Evolutionary conservation across 1,139 yeast genomes (phyloP), one percentile per base, ranked within the genome.

Genomic region (Yamadazyma pseudoaaseri): DNA sequence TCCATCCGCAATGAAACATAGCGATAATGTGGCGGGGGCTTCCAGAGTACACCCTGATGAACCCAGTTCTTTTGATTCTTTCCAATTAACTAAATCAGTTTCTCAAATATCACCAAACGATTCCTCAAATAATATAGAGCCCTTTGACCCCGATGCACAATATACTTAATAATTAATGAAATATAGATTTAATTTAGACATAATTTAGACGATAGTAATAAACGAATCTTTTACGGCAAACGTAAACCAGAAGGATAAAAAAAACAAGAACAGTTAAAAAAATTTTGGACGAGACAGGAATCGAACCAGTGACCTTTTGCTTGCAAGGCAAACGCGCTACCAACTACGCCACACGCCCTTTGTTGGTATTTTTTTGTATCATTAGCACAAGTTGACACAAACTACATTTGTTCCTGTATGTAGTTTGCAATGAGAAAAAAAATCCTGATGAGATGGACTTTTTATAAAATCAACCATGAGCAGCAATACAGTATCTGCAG

Each of bases 251-350:
- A n/a, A n/a, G n/a, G n/a, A n/a, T n/a, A n/a, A n/a, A n/a, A n/a
- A n/a, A 22, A 22, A 22, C 16, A 25, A n/a, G 17, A 27, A 29
- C 33, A 37, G 37, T 39, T 47, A 47, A 53, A 49, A 56, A 52
- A 50, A 44, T 36, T 39, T 42, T 73, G 79, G 79, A 73, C 78
- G 76, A 73, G 79, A 70, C 72, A 68, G 79, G 80, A 73, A 57
- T 74, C 79, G 80, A 74, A 74, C 79, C 79, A 65, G 62, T 70
- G 80, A 73, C 80, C 80, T 74, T 67, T 62, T 63, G 73, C 80
- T 68, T 74, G 80, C 80, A 73, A 74, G 74, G 80, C 77, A 65
- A 62, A 68, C 79, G 80, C 79, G 79, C 79, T 75, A 75, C 81
- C 81, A 73, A 73, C 81, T 75, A 70, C 79, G 79, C 81, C 79